Percentiles rank a stretch among this genome's conserved stretches.
Evolutionary conservation across 768 basidiomycete species (phyloP).

Genomic region (Chalciporus chontae): DNA sequence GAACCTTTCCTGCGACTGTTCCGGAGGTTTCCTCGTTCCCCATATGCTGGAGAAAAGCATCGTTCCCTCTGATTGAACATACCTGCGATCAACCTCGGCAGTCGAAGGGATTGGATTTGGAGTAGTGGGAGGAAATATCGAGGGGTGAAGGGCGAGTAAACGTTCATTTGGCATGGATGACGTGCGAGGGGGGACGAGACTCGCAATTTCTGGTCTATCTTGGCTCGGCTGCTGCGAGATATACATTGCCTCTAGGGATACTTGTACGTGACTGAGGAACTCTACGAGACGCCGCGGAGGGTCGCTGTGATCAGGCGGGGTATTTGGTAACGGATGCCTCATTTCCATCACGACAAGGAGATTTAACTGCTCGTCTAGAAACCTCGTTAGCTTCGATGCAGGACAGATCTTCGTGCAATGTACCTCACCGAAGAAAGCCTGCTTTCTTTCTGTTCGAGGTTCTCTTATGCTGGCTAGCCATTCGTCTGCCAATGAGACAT

Average conservation of each 20-base stretch:
- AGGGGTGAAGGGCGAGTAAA: constrained; percentile 44
- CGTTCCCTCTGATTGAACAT: constrained; percentile 76
- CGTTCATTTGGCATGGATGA: constrained; percentile 40
- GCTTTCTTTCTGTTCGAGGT: constrained; percentile 47
- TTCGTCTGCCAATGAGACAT: constrained; percentile 40
- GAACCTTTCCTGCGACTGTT: constrained; percentile 54
- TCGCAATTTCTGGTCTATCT: constrained; percentile 34
- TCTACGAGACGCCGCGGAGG: constrained; percentile 44
- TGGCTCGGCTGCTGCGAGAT: constrained; percentile 48
- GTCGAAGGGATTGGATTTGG: constrained; percentile 82
- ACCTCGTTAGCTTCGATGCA: constrained; percentile 14
- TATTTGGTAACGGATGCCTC: constrained; percentile 33
- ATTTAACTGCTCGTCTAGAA: constrained; percentile 54
- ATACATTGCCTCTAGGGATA: constrained; percentile 80
- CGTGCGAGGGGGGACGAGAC: constrained; percentile 53
- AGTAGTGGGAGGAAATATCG: constrained; percentile 77
- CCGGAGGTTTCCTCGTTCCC: constrained; percentile 52
- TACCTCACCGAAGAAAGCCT: constrained; percentile 73
- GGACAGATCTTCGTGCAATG: constrained; percentile 10
- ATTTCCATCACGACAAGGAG: constrained; percentile 42
- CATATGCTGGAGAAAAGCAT: constrained; percentile 68
- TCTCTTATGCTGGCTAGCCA: constrained; percentile 53
- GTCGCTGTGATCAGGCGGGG: constrained; percentile 14
- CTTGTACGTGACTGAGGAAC: constrained; percentile 67
- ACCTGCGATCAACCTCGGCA: constrained; percentile 68